Base-by-base conservation (phyloP, 805 yeast genomes). In the Barnettozyma pratensis region DNA sequence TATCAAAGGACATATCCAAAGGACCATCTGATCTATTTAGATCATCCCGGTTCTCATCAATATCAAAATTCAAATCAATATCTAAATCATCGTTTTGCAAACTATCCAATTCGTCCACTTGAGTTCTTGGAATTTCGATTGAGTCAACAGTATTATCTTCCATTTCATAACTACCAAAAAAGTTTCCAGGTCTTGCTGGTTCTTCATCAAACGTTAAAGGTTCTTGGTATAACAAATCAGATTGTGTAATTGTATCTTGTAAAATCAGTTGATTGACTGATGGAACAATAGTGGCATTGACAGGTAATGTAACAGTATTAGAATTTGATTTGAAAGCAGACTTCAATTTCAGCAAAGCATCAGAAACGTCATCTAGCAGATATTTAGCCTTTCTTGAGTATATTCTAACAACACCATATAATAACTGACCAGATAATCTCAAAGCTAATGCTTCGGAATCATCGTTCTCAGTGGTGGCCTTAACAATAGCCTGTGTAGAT, bases 351-450 rank as follows among this genome's bases (percentile, higher is more conserved):
- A 80, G 67, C 50, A 89, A 65, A 4, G 89, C 85, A 56, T 87
- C 95, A 43, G 81, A 76, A 38, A 88, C 92, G 62, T 91, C 97
- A 48, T 88, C 95, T 44, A 86, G 70, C 27, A 91, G 69, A 55
- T 87, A 87, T 56, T 84, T 85, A 29, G 96, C 88, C 65, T 91
- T 87, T 51, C 92, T 73, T 10, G 94, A 83, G 65, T 89, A 91
- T 26, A 91, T 91, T 49, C 88, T 74, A 35, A 88, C 95, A 4
- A 91, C 88, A 44, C 97, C 97, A 47, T 86, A 80, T 37, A 91
- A 71, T 46, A 91, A 71, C 61, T 90, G 96, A 4, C 96, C 96
- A 1, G 96, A 85, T 28, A 88, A 72, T 48, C 96, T 73, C 45
- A 90, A 71, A 0, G 96, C 87, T 48, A 90, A 73, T 9, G 89